Evolutionary conservation across 805 yeast species (phyloP), one percentile per base, ranked within the genome.

Genomic region (Nakazawaea wyomingensis): DNA sequence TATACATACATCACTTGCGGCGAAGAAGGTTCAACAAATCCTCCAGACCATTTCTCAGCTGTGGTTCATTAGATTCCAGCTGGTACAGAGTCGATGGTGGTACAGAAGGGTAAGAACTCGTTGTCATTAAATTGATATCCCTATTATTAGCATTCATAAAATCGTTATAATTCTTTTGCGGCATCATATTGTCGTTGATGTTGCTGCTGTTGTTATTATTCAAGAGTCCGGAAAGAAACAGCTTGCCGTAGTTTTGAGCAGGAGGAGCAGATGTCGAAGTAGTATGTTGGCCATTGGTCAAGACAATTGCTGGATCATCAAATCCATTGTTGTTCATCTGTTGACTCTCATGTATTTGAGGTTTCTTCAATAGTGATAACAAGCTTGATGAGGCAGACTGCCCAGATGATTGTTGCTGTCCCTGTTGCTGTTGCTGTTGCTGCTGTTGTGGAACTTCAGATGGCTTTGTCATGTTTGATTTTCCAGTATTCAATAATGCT

Each of bases 301-400:
- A 19, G 14, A 35, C 14, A 5, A 35, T 24, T 13, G 38, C 38
- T 9, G 38, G 38, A 16, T 35, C 38, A 16, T 35, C 30, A 13
- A 24, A 24, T 24, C 11, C 11, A 11, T 24, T 24, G 11, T 24
- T 24, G n/a, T n/a, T n/a, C n/a, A n/a, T n/a, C n/a, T n/a, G n/a
- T n/a, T n/a, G n/a, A n/a, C n/a, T n/a, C n/a, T n/a, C n/a, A n/a
- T n/a, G n/a, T n/a, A n/a, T n/a, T 27, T 17, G 27, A 19, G 40
- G 33, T 14, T 37, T 37, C 26, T 37, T 27, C 26, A 37, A 37
- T 19, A 37, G 28, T 5, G 40, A 31, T 32, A 39, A 20, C 17
- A 39, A 32, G 24, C 33, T 28, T 3, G 33, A 16, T 11, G 40
- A 37, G 8, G 40, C 33, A 6, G 40, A 37, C 5, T 27, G 32